phyloP scores from a whole-genome alignment of 345 rosid genomes.

The Brassica nigra region DNA sequence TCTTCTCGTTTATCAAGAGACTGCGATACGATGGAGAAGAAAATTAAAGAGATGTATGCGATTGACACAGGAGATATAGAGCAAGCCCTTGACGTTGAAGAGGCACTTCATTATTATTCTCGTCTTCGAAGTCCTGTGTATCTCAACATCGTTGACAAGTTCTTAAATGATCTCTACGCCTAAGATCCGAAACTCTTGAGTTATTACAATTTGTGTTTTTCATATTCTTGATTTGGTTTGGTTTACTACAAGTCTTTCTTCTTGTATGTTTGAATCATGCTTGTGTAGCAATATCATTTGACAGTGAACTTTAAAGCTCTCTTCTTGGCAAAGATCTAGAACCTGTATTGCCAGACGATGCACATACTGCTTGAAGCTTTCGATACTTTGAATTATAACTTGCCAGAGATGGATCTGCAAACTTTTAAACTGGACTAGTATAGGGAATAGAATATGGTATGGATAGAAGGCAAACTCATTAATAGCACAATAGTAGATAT shows the following conservation, averaged over 20 bases:
- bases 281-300: slow-evolving; percentile 1
- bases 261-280: slow-evolving; percentile 8
- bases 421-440: neutral
- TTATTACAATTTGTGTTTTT: neutral
- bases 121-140: slow-evolving; percentile 76
- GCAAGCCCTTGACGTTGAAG: slow-evolving; percentile 83
- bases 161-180: slow-evolving; percentile 71
- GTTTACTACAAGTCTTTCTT: slow-evolving; percentile 1
- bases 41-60: slow-evolving; percentile 82
- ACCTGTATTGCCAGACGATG: neutral
- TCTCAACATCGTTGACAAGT: slow-evolving; percentile 75
- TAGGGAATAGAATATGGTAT: neutral
- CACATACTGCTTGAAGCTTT: neutral
- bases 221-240: neutral
- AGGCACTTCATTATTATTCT: slow-evolving; percentile 84
- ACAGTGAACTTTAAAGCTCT: neutral
- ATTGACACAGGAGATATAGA: slow-evolving; percentile 67
- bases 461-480: slow-evolving; percentile 19
- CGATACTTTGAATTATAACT: neutral
- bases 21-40: slow-evolving; percentile 49
- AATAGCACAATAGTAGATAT: slow-evolving; percentile 29
- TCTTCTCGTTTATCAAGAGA: slow-evolving; percentile 21
- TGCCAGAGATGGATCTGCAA: neutral
- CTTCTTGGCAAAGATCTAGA: neutral
- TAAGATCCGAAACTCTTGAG: slow-evolving; percentile 6